Conservation (phyloP, 2,329 filamentous ascomycete species). For the Talaromyces sp. region DNA sequence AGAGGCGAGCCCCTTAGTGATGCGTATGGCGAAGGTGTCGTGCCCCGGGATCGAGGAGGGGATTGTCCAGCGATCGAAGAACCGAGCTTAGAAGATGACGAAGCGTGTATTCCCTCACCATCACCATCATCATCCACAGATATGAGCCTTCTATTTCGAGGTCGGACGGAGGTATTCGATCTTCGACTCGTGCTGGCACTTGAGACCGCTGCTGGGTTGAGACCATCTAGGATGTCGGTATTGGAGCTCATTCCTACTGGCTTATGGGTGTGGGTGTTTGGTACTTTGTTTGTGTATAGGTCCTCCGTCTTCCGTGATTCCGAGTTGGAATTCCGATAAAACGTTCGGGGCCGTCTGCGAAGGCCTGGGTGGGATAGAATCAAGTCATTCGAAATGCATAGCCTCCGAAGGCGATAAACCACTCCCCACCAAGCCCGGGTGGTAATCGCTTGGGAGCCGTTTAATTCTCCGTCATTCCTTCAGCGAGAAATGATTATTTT, state of each 20-base stretch:
- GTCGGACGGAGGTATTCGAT: constrained; percentile 38
- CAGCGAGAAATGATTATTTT: background rate
- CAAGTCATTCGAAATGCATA: constrained; percentile 33
- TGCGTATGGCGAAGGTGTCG: constrained; percentile 37
- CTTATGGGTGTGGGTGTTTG: background rate
- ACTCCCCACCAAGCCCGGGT: constrained; percentile 17
- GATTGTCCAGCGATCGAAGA: constrained; percentile 28
- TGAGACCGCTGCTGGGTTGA: constrained; percentile 30
- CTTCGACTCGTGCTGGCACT: constrained; percentile 28
- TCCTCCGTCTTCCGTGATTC: background rate
- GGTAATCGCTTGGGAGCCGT: constrained; percentile 15
- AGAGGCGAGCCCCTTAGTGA: constrained; percentile 36
- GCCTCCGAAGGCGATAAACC: constrained; percentile 23
- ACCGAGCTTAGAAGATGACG: constrained; percentile 23
- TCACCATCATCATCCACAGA: constrained; percentile 38
- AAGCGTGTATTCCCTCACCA: constrained; percentile 22
- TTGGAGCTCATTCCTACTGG: constrained; percentile 40
- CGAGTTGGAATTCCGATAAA: constrained; percentile 14
- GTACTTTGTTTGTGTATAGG: background rate
- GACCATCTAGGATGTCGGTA: constrained; percentile 32
- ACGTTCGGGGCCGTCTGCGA: constrained; percentile 16
- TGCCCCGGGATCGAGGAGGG: constrained; percentile 35
- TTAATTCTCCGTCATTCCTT: constrained; percentile 14
- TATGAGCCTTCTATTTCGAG: constrained; percentile 41
- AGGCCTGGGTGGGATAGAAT: constrained; percentile 9